Evolutionary conservation across 139 green algal genomes (phyloP), one percentile per base, ranked within the genome.

Genomic region (Pedinophyceae sp.): DNA sequence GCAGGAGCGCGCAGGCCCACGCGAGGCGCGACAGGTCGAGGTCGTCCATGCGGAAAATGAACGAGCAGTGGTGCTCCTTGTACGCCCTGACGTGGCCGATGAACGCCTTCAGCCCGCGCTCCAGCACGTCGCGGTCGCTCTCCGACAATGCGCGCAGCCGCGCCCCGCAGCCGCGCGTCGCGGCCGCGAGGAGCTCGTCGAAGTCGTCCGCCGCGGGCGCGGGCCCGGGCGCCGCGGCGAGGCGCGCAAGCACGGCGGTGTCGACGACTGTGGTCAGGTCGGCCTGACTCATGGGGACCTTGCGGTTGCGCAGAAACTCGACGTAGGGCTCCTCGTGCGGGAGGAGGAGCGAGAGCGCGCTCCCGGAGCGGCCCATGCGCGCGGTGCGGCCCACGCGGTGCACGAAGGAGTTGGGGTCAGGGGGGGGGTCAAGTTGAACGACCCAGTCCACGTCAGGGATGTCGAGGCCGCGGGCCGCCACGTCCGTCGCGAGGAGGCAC

Each of bases 11-110:
- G 46, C 93, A 76, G 0, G 67, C 60, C 3, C 54, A 72, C 2
- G 82, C 90, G 50, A 98, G 68, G 1, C 55, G 55, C 0, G 78
- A 88, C 3, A 96, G 48, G 27, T 73, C 40, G 6, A 96, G 70
- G 4, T 94, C 75, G 66, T 75, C 55, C 47, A 88, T 2, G 43
- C 83, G 57, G 78, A 97, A 98, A 28, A 90, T 90, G 67, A 77
- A 86, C 50, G 77, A 75, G 78, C 87, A 95, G 54, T 95, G 82
- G 68, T 98, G 91, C 73, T 98, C 89, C 64, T 91, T 93, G 80
- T 98, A 98, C 16, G 77, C 91, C 1, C 92, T 63, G 23, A 97
- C 66, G 51, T 87, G 94, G 2, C 79, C 87, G 29, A 97, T 85
- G 76, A 96, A 98, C 0, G 89, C 91, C 7, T 67, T 63, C 3